A percentile compares a stretch with the other conserved stretches of the same genome.
Conservation (phyloP, 78 protist genomes). For the Chrysochromulina parva region DNA sequence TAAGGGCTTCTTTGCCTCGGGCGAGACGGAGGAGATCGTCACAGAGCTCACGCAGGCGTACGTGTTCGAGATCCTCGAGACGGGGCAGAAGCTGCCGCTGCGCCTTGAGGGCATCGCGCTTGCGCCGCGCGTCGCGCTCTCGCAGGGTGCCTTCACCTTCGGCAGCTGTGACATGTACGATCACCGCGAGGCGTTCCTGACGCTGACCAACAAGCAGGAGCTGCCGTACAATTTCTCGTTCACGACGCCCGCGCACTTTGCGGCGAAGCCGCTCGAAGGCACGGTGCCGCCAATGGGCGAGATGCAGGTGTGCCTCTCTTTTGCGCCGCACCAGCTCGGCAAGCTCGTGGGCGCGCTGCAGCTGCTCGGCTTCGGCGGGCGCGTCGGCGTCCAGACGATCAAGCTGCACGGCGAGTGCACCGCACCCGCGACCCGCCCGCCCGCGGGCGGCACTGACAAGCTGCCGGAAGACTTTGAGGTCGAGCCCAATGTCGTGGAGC, state of each 20-base stretch:
- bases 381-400: not conserved
- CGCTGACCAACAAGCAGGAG: not conserved
- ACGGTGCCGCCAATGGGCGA: not conserved
- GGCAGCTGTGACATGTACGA: not conserved
- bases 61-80: not conserved
- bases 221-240: not conserved
- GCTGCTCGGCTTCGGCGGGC: not conserved
- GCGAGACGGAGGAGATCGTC: not conserved
- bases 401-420: not conserved
- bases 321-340: not conserved
- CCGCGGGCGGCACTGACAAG: not conserved
- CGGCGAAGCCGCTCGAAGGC: not conserved
- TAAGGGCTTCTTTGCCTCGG: not conserved
- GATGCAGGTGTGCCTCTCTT: not conserved
- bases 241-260: not conserved
- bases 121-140: not conserved
- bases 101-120: not conserved
- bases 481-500: not conserved
- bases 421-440: not conserved
- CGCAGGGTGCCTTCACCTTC: too few relatives aligned
- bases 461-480: not conserved
- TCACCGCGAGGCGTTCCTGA: not conserved
- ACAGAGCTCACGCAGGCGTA: not conserved
- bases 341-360: not conserved
- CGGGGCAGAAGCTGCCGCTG: not conserved